Conservation (phyloP, 352 stramenopile genomes). For the Pythium dissimile region DNA sequence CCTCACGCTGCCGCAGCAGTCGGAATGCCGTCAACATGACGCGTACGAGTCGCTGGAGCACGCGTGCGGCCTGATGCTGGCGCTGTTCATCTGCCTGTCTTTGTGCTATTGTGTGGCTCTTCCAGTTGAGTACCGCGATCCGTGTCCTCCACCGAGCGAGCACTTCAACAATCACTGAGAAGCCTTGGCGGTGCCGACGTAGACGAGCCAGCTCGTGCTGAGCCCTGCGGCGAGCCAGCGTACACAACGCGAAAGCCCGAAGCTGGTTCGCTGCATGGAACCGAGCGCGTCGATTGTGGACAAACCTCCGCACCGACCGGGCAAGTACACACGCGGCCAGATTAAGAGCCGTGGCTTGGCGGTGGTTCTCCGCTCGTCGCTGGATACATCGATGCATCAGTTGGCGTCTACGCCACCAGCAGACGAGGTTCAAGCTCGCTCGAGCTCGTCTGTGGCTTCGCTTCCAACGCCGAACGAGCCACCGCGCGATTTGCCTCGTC, state of each 20-base stretch:
- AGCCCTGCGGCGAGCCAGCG: neutral
- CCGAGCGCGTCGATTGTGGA: too few relatives aligned
- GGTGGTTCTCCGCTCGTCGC: too few relatives aligned
- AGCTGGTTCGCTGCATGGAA: neutral
- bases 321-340: too few relatives aligned
- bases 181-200: neutral
- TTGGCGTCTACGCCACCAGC: too few relatives aligned
- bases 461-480: too few relatives aligned
- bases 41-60: conserved; percentile 22
- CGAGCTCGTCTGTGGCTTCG: neutral
- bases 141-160: neutral
- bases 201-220: neutral
- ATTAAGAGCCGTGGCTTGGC: too few relatives aligned
- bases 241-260: neutral
- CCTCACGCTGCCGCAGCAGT: conserved; percentile 15
- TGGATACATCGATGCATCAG: too few relatives aligned
- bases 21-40: conserved; percentile 20
- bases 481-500: too few relatives aligned
- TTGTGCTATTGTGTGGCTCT: too few relatives aligned
- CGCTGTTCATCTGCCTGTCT: neutral
- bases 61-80: conserved; percentile 3
- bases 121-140: too few relatives aligned
- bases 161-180: neutral
- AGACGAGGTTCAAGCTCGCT: too few relatives aligned
- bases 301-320: too few relatives aligned